Conservation (phyloP, 2,329 filamentous ascomycete species). For the Gaeumannomyces tritici region DNA sequence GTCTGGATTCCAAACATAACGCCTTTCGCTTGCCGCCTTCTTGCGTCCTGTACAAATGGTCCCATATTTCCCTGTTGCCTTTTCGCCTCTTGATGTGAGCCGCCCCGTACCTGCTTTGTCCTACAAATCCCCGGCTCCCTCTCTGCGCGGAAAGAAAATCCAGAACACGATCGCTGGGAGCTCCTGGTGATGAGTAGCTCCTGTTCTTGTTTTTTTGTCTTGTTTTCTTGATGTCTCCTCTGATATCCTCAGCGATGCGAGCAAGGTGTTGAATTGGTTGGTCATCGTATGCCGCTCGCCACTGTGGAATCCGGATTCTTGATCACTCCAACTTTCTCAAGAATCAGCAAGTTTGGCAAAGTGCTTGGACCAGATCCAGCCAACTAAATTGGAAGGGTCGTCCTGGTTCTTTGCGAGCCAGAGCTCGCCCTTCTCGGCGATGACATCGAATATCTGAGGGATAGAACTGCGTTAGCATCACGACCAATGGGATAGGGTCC, state of each 20-base stretch:
- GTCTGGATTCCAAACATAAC: neutral
- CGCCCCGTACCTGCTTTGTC: neutral
- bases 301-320: neutral
- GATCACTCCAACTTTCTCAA: neutral
- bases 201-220: neutral
- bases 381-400: constrained; percentile 66
- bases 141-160: neutral
- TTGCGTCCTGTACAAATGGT: neutral
- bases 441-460: constrained; percentile 75
- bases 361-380: constrained; percentile 99
- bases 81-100: neutral
- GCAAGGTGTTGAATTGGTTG: neutral
- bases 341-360: constrained; percentile 62
- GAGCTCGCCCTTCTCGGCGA: constrained; percentile 92
- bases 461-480: neutral
- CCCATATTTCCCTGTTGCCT: neutral
- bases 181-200: neutral
- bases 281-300: neutral
- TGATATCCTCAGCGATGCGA: neutral
- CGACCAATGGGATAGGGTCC: neutral
- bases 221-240: neutral
- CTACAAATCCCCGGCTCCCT: neutral
- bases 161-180: neutral
- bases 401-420: constrained; percentile 98
- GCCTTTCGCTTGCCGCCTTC: neutral